Evolutionary conservation across 306 rosid species (phyloP).

Genomic region (Cucumis melo): DNA sequence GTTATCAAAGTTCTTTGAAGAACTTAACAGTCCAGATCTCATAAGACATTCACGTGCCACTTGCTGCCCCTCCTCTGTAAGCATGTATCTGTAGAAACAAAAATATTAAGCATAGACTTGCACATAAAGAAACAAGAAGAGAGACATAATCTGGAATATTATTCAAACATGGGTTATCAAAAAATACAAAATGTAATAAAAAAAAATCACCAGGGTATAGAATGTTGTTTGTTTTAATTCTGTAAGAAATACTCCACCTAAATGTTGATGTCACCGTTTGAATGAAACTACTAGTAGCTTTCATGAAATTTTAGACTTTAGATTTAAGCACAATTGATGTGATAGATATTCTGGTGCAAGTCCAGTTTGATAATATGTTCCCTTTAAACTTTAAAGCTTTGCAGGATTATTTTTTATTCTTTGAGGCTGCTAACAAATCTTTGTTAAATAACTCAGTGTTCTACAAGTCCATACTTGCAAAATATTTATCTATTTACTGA

Average conservation of each 20-base stretch:
- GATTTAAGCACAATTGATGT: neutral
- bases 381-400: neutral
- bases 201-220: neutral
- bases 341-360: neutral
- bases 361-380: neutral
- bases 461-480: neutral
- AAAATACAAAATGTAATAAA: neutral
- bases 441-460: neutral
- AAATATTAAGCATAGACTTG: neutral
- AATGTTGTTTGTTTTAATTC: neutral
- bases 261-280: neutral
- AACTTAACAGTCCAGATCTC: slow-evolving; percentile 66
- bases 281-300: neutral
- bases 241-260: neutral
- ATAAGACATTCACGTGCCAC: slow-evolving; percentile 65
- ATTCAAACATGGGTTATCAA: neutral
- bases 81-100: slow-evolving; percentile 63
- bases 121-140: neutral
- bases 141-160: neutral
- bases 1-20: slow-evolving; percentile 26
- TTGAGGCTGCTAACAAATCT: neutral
- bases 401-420: neutral
- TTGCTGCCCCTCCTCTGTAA: slow-evolving; percentile 79
- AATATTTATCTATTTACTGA: neutral
- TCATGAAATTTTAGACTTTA: neutral